These are phyloP conservation scores for Dryas alaskensis DNA, from an alignment of 306 rosid species.

Conservation along the genomic window DNA sequence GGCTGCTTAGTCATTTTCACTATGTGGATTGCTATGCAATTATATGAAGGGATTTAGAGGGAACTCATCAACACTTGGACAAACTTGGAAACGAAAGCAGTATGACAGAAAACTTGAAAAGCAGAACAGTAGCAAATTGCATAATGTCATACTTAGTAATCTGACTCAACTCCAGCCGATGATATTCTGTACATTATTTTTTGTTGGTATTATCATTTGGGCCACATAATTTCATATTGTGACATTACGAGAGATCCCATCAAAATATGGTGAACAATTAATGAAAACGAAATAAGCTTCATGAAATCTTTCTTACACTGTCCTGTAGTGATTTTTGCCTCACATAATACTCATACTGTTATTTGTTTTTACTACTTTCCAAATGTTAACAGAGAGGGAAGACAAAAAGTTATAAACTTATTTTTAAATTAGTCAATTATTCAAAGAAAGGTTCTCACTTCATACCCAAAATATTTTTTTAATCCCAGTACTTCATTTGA, in stretches of 20 bases:
- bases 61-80: not conserved
- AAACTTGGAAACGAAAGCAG: not conserved
- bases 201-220: not conserved
- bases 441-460: slow-evolving; percentile 20
- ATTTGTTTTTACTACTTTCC: not conserved
- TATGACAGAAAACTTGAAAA: not conserved
- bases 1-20: slow-evolving; percentile 65
- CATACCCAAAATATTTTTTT: slow-evolving; percentile 2
- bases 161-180: not conserved
- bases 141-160: no score
- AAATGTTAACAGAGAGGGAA: slow-evolving; percentile 3
- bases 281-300: not conserved
- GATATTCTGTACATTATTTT: not conserved
- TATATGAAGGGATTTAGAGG: slow-evolving; percentile 21
- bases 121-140: not conserved
- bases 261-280: not conserved
- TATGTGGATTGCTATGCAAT: slow-evolving; percentile 44
- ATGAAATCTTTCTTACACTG: not conserved
- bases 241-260: not conserved
- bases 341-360: not conserved
- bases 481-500: slow-evolving; percentile 13
- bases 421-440: slow-evolving; percentile 13
- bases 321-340: slow-evolving; percentile 4
- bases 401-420: not conserved
- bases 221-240: not conserved